Conservation (phyloP, 805 yeast species). For the Schwanniomyces pseudopolymorphus region DNA sequence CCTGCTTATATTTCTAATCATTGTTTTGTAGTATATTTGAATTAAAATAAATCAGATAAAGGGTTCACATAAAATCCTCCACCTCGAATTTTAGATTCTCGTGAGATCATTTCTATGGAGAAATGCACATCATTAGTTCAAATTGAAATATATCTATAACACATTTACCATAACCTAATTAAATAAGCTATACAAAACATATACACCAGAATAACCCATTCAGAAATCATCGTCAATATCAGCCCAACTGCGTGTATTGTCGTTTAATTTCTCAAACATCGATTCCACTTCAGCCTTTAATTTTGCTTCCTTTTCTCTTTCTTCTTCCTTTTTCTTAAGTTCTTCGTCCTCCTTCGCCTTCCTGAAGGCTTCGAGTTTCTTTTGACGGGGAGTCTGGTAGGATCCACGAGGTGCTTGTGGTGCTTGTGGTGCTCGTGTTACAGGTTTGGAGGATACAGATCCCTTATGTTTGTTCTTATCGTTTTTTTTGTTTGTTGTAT, state of each 20-base stretch:
- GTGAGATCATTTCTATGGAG: not conserved
- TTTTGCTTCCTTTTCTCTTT: slow-evolving; percentile 13
- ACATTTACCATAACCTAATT: not conserved
- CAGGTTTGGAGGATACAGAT: slow-evolving; percentile 1
- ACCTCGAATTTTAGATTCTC: not conserved
- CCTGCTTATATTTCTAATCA: not conserved
- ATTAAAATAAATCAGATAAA: not conserved
- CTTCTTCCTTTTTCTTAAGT: not conserved
- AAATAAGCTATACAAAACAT: not conserved
- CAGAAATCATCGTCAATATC: slow-evolving; percentile 25
- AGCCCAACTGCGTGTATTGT: slow-evolving; percentile 32
- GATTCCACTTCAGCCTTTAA: slow-evolving; percentile 24
- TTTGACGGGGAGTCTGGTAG: slow-evolving; percentile 7
- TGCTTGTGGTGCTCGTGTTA: slow-evolving; percentile 5
- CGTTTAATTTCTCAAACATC: slow-evolving; percentile 27
- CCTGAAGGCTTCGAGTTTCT: slow-evolving; percentile 4
- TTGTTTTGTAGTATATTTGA: not conserved
- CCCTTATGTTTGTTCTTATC: not conserved
- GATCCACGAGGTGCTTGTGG: slow-evolving; percentile 4
- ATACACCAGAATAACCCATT: not conserved
- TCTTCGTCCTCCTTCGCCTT: slow-evolving; percentile 6
- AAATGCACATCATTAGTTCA: not conserved
- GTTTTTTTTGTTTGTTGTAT: not conserved
- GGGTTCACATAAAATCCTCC: not conserved
- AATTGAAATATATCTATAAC: not conserved